Percentiles rank a stretch among this genome's conserved stretches.
Conservation (phyloP, 2,329 filamentous ascomycete species). For the Sporothrix inflata region DNA sequence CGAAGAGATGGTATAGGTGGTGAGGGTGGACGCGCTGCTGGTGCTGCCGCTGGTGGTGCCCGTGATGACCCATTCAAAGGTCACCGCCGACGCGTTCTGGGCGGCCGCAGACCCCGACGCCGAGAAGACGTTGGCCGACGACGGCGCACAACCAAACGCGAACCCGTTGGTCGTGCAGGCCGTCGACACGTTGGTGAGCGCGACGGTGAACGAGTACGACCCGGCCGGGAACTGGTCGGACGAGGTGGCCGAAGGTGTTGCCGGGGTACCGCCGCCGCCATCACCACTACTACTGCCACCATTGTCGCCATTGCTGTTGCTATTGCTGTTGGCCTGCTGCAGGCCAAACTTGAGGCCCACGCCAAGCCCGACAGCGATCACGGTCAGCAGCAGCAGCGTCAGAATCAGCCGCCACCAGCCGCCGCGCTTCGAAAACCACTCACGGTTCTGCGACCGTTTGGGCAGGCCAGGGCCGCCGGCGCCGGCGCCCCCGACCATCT, state of each 20-base stretch:
- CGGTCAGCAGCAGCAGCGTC: conserved; percentile 39
- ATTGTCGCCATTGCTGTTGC: not conserved
- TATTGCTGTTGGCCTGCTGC: conserved; percentile 32
- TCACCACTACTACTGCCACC: not conserved
- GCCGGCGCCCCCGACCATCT: not conserved
- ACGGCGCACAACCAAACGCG: conserved; percentile 67
- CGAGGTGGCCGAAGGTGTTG: conserved; percentile 11
- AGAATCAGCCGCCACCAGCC: conserved; percentile 44
- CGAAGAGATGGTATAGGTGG: conserved; percentile 27
- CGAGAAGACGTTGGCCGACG: conserved; percentile 41
- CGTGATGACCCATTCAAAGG: conserved; percentile 65
- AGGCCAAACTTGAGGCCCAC: conserved; percentile 48
- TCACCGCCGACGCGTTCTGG: conserved; percentile 47
- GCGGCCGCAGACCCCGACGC: conserved; percentile 49
- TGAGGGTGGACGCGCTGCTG: not conserved
- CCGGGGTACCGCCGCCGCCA: not conserved
- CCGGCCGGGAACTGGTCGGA: conserved; percentile 59
- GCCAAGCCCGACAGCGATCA: conserved; percentile 44
- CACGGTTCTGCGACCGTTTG: conserved; percentile 23
- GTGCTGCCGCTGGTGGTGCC: conserved; percentile 27
- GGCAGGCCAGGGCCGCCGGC: not conserved
- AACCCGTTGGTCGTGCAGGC: conserved; percentile 61
- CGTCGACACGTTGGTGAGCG: conserved; percentile 56
- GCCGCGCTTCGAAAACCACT: conserved; percentile 36
- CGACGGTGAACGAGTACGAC: conserved; percentile 63